These are phyloP conservation scores for Monosporascus sp. DNA, from an alignment of 2,329 filamentous ascomycete species.

Conservation along the genomic window DNA sequence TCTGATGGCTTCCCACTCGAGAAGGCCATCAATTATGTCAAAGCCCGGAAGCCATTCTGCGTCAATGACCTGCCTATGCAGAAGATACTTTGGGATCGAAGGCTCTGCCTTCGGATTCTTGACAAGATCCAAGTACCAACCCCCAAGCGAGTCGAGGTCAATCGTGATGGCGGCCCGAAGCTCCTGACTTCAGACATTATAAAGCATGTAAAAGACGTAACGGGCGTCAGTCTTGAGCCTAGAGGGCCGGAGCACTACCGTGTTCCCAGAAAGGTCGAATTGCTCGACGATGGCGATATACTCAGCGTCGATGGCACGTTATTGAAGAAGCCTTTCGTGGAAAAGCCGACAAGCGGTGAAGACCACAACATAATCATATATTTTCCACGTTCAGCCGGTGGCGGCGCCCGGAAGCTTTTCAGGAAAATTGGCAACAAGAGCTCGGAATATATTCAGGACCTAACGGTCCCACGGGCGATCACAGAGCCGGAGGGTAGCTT, in stretches of 20 bases:
- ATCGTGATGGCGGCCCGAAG: slow-evolving; percentile 81
- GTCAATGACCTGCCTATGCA: slow-evolving; percentile 98
- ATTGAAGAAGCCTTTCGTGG: slow-evolving; percentile 90
- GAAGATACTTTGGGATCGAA: slow-evolving; percentile 91
- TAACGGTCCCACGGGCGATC: slow-evolving; percentile 73
- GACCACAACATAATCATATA: slow-evolving; percentile 99
- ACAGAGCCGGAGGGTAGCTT: slow-evolving; percentile 79
- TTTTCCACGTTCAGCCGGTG: slow-evolving; percentile 79
- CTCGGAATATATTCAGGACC: slow-evolving; percentile 80
- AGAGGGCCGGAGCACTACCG: slow-evolving; percentile 55
- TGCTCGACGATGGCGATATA: slow-evolving; percentile 86
- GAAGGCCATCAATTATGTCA: slow-evolving; percentile 93
- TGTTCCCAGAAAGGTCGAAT: slow-evolving; percentile 63
- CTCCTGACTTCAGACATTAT: slow-evolving; percentile 74
- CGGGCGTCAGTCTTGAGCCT: slow-evolving; percentile 69
- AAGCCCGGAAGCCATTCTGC: slow-evolving; percentile 89
- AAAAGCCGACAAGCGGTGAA: slow-evolving; percentile 96
- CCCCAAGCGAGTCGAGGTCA: slow-evolving; percentile 83
- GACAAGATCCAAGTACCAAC: slow-evolving; percentile 88
- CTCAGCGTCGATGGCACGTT: slow-evolving; percentile 78
- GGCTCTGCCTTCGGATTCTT: slow-evolving; percentile 80
- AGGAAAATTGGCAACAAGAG: slow-evolving; percentile 99
- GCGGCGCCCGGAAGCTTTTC: slow-evolving; percentile 87
- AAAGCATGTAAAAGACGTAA: slow-evolving; percentile 72
- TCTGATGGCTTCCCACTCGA: slow-evolving; percentile 95